Evolutionary conservation across 805 yeast genomes (phyloP).

Genomic region (Zygosaccharomyces bailii): DNA sequence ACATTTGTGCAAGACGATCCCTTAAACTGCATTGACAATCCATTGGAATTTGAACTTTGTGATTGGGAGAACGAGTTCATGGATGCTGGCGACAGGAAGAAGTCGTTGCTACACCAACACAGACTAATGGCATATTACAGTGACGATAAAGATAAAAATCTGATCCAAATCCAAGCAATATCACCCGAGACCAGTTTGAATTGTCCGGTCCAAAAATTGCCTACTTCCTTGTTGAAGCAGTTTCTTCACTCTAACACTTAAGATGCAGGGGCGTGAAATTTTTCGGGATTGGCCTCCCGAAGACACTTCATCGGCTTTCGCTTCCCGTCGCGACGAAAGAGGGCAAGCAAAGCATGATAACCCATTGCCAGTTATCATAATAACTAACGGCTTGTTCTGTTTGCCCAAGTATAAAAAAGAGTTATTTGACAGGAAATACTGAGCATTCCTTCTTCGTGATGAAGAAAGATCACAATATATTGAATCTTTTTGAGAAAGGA

Average conservation of each 20-base stretch:
- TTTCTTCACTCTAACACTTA: constrained; percentile 12
- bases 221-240: constrained; percentile 11
- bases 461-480: no score
- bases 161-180: constrained; percentile 1
- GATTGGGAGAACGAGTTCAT: constrained; percentile 25
- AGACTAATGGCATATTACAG: constrained; percentile 15
- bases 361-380: background rate
- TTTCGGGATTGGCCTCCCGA: constrained; percentile 12
- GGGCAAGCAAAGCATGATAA: constrained; percentile 1
- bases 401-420: background rate
- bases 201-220: constrained; percentile 8
- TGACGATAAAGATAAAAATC: background rate
- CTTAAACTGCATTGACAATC: constrained; percentile 24
- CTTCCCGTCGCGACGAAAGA: constrained; percentile 8
- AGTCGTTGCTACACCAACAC: constrained; percentile 20
- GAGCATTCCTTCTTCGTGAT: no score
- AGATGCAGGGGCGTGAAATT: no score
- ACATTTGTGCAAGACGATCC: constrained; percentile 19
- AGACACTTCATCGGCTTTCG: constrained; percentile 9
- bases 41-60: constrained; percentile 23
- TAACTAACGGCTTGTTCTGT: background rate
- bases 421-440: no score
- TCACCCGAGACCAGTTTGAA: background rate
- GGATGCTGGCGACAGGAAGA: constrained; percentile 17
- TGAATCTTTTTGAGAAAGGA: background rate